Evolutionary conservation across 495 filamentous ascomycete species (phyloP).

Genomic region (Penicillium turbatum): DNA sequence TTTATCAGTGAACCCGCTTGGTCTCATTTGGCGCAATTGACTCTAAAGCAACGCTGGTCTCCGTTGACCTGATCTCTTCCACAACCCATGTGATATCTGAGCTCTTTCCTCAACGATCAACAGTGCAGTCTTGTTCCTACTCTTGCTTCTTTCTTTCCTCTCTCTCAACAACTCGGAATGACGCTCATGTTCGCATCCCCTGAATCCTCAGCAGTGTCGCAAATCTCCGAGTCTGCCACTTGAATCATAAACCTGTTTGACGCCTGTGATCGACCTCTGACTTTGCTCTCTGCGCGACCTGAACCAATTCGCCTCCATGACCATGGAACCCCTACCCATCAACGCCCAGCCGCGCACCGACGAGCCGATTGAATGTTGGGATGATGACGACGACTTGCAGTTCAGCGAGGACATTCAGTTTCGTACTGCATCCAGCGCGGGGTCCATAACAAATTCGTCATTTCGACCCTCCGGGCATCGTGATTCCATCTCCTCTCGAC

Average conservation of each 20-base stretch:
- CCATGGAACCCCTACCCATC: conserved; percentile 56
- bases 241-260: conserved; percentile 7
- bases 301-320: neutral
- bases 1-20: conserved; percentile 1
- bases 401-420: conserved; percentile 67
- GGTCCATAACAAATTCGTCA: conserved; percentile 48
- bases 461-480: conserved; percentile 54
- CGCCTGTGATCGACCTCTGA: neutral
- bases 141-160: neutral
- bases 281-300: neutral
- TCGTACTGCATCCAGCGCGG: conserved; percentile 58
- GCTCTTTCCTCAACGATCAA: neutral
- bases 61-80: neutral
- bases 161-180: conserved; percentile 31
- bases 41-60: neutral
- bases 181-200: conserved; percentile 22
- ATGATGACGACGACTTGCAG: conserved; percentile 77
- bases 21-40: neutral
- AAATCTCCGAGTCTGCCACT: conserved; percentile 22
- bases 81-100: neutral
- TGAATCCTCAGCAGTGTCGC: conserved; percentile 20
- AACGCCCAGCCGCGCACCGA: conserved; percentile 52
- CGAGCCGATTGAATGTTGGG: conserved; percentile 76
- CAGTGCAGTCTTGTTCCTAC: neutral
- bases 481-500: conserved; percentile 71